These are phyloP conservation scores for Lotmaria passim DNA, from an alignment of 208 protist genomes.

Conservation along the genomic window DNA sequence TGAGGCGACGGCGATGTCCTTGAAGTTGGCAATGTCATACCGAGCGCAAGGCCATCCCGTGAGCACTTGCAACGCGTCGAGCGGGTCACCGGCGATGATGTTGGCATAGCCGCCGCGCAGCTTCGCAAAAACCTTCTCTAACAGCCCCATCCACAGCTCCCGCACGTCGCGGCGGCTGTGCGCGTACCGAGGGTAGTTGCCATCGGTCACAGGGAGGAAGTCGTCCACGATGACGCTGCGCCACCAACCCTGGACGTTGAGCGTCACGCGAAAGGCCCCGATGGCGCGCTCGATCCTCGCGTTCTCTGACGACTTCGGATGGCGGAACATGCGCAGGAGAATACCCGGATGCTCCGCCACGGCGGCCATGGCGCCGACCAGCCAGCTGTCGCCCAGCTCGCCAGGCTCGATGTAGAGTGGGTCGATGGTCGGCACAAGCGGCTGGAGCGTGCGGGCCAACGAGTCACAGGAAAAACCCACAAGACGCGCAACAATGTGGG, in stretches of 20 bases:
- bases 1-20: conserved; percentile 24
- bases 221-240: conserved; percentile 73
- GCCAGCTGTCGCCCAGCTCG: conserved; percentile 67
- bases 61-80: conserved; percentile 62
- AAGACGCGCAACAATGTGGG: conserved; percentile 8
- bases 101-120: conserved; percentile 62
- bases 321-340: conserved; percentile 40
- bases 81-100: conserved; percentile 65
- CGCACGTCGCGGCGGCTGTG: conserved; percentile 50
- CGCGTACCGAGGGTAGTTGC: conserved; percentile 41
- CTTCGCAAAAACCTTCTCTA: conserved; percentile 88
- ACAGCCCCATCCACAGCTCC: conserved; percentile 78
- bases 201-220: conserved; percentile 54
- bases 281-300: conserved; percentile 40
- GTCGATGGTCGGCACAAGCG: conserved; percentile 2
- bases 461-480: not conserved
- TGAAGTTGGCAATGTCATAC: conserved; percentile 42
- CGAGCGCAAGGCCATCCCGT: conserved; percentile 49
- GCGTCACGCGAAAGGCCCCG: conserved; percentile 66
- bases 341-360: conserved; percentile 46
- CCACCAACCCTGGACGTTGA: conserved; percentile 80
- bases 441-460: conserved; percentile 6
- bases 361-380: conserved; percentile 63
- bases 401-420: conserved; percentile 45
- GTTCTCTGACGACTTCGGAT: conserved; percentile 14